Evolutionary conservation across 495 filamentous ascomycete species (phyloP).

Genomic region (Penicillium ucsense): DNA sequence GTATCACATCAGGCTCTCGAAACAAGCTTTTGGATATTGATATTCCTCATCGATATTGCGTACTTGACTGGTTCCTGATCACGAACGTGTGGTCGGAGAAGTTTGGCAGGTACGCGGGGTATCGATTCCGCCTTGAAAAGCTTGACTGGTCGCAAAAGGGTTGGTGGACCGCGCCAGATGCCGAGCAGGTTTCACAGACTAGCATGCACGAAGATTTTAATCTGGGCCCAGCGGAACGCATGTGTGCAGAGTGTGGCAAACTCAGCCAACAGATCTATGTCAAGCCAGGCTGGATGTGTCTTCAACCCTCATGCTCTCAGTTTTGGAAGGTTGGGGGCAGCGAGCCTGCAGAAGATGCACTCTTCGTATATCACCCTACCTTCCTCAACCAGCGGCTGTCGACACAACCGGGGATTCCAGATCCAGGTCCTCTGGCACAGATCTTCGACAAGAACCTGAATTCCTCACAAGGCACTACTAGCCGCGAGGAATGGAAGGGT

Average conservation of each 20-base stretch:
- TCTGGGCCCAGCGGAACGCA: conserved; percentile 7
- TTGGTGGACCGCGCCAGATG: conserved; percentile 55
- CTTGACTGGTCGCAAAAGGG: conserved; percentile 45
- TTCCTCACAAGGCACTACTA: conserved; percentile 16
- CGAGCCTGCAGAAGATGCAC: conserved; percentile 3
- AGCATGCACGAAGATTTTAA: conserved; percentile 1
- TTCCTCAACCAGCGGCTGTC: conserved; percentile 45
- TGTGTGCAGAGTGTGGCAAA: conserved; percentile 33
- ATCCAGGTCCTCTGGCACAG: conserved; percentile 16
- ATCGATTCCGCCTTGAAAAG: conserved; percentile 64
- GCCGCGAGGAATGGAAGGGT: conserved; percentile 44
- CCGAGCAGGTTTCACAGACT: not conserved
- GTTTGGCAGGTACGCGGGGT: conserved; percentile 28
- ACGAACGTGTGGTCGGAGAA: conserved; percentile 67
- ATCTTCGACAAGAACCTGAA: not conserved
- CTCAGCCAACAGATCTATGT: conserved; percentile 37
- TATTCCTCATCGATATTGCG: conserved; percentile 55
- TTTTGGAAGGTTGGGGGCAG: conserved; percentile 44
- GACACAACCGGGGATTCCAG: conserved; percentile 27
- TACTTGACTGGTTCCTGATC: conserved; percentile 65
- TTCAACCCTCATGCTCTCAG: conserved; percentile 42
- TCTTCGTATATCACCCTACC: conserved; percentile 42
- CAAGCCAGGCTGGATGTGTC: conserved; percentile 57
- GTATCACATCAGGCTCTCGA: conserved; percentile 32
- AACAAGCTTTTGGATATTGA: conserved; percentile 43